Conservation (phyloP, 2,329 filamentous ascomycete genomes). For the Ceratocystis cacaofunesta region DNA sequence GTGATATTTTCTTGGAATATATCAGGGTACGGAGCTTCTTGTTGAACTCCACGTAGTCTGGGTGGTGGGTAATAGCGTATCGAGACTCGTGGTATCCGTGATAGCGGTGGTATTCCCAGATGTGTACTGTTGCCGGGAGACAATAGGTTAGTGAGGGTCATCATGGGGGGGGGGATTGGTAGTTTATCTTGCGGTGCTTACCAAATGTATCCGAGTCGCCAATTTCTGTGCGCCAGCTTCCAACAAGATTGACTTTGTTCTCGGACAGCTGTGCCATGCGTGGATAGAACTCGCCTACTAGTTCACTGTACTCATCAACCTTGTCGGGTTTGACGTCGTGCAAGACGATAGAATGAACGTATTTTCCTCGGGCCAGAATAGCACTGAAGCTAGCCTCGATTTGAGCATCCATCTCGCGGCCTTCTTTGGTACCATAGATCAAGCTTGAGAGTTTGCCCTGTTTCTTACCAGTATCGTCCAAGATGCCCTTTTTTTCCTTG, state of each 20-base stretch:
- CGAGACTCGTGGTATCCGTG: constrained; percentile 88
- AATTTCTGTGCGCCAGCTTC: constrained; percentile 96
- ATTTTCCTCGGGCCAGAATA: constrained; percentile 88
- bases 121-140: constrained; percentile 54
- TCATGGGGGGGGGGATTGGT: background rate
- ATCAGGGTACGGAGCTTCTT: constrained; percentile 74
- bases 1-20: constrained; percentile 65
- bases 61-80: constrained; percentile 66
- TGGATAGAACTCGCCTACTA: constrained; percentile 87
- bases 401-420: constrained; percentile 82
- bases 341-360: constrained; percentile 94
- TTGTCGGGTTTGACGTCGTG: constrained; percentile 92
- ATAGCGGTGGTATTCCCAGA: constrained; percentile 98
- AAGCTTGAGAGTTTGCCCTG: constrained; percentile 64
- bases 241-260: constrained; percentile 91
- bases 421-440: constrained; percentile 95
- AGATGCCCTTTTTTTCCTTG: constrained; percentile 19
- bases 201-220: constrained; percentile 94
- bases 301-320: constrained; percentile 82
- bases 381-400: constrained; percentile 94
- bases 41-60: constrained; percentile 74
- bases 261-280: constrained; percentile 68
- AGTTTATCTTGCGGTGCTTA: constrained; percentile 30
- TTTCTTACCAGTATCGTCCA: constrained; percentile 45
- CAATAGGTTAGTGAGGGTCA: background rate